Evolutionary conservation across 345 rosid species (phyloP).

Genomic region (Salix caprea): DNA sequence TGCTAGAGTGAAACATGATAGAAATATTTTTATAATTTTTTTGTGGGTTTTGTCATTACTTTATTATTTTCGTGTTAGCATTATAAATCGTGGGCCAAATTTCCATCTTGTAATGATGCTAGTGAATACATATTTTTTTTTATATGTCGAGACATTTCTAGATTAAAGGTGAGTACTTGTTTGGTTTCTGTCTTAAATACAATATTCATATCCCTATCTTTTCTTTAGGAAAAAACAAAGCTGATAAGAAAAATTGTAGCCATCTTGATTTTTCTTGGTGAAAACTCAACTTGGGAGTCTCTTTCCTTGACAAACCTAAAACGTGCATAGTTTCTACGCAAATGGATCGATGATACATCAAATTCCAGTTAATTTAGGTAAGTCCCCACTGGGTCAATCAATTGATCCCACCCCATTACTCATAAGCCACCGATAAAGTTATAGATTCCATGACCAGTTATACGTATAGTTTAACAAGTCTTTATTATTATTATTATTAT

Average conservation of each 20-base stretch:
- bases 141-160: not conserved
- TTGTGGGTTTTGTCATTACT: slow-evolving; percentile 17
- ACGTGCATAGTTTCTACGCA: no score
- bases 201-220: not conserved
- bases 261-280: not conserved
- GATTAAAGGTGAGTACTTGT: not conserved
- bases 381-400: no score
- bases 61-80: not conserved
- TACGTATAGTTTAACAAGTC: no score
- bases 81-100: slow-evolving; percentile 15
- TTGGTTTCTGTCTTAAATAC: slow-evolving; percentile 10
- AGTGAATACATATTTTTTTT: not conserved
- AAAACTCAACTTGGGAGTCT: not conserved
- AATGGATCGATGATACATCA: no score
- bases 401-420: no score
- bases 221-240: not conserved
- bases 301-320: slow-evolving; percentile 18
- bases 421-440: no score
- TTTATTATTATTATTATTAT: no score
- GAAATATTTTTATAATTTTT: not conserved
- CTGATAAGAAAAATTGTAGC: not conserved
- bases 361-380: no score
- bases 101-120: slow-evolving; percentile 13
- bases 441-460: no score
- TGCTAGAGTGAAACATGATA: not conserved